Base-by-base conservation (phyloP, 2,329 filamentous ascomycete genomes). In the Hymenoscyphus repandus region DNA sequence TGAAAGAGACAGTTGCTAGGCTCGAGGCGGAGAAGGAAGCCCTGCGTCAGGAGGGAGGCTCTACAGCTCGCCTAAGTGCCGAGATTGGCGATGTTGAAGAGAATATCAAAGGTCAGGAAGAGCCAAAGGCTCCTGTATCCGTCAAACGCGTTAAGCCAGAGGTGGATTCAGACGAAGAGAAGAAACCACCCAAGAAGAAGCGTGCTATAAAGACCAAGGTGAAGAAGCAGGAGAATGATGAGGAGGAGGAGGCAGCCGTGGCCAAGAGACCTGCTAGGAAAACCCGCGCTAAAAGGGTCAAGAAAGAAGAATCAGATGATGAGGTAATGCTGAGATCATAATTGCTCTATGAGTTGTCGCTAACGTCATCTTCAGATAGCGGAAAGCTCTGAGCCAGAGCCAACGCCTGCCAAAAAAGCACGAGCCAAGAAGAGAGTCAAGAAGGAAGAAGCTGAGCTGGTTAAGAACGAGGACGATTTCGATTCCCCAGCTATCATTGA, bases 121-220 rank as follows among this genome's bases (percentile, higher is more conserved):
- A 48, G 6, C 6, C 27, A 5, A 47, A 48, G 36, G 45, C 47
- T 22, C 10, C n/a, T 5, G 17, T 41, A 6, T 6, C 49, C 33
- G 52, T 39, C 31, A 56, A 53, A 45, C 46, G 50, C 12, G 37
- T 36, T n/a, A 53, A 47, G 39, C 44, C 7, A 17, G 45, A 43
- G 39, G 39, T 10, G 31, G 40, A 22, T 46, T 47, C 47, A 1
- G 45, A 50, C 33, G 55, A 48, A 9, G 45, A 54, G 13, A 67
- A 67, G 51, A 40, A 47, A 12, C 58, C 62, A 10, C 64, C 66
- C 36, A 61, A 69, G 15, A 74, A 72, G 63, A 71, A 73, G 62
- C 67, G 67, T 45, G 61, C 42, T 30, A 50, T 60, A 5, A 67
- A 66, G 37, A 51, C 61, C 10, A 67, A 67, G 42, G 52, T 45